Evolutionary conservation across 2,329 filamentous ascomycete genomes (phyloP), one percentile per base, ranked within the genome.

Genomic region (Lachnellula hyalina): DNA sequence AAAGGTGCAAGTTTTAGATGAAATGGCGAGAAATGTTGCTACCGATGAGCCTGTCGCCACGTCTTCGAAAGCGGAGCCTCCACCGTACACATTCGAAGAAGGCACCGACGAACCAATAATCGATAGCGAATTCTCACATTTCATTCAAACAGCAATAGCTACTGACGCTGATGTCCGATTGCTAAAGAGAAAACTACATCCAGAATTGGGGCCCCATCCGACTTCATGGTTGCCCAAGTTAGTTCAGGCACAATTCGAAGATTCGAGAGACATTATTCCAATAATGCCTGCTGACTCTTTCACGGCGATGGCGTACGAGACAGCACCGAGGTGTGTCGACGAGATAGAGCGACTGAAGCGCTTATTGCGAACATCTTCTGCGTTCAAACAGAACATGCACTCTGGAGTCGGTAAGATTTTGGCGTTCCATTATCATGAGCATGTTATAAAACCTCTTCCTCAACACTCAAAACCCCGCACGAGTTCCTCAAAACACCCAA

Each of bases 301-400:
- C 48, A 58, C 55, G 5, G 56, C 49, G 1, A 62, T 60, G 61
- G 57, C 61, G 21, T 57, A 62, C 41, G 55, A 62, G 15, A 60
- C 60, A 11, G 55, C 54, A n/a, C 52, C 55, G 28, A 57, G 54
- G 45, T 58, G 52, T 21, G 41, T 28, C 9, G 53, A 58, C 17
- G 53, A 56, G 7, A 53, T 62, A 38, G 51, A 55, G 23, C 51
- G 58, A 32, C 47, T 60, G 21, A 52, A 28, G 15, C 34, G 14
- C 19, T 35, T 59, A 17, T 42, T 63, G 9, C 45, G 44, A 15
- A 49, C 45, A 8, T 57, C 57, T 9, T 51, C 51, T 45, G 55
- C 57, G 5, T 46, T 41, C 7, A 56, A 53, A 17, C 46, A 25
- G 19, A 17, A 38, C 1, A 46, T 36, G 7, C 49, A 49, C 23